Percentiles rank a stretch among this genome's conserved stretches.
phyloP scores from a whole-genome alignment of 1,139 yeast genomes.

The Yamadazyma triangularis region DNA sequence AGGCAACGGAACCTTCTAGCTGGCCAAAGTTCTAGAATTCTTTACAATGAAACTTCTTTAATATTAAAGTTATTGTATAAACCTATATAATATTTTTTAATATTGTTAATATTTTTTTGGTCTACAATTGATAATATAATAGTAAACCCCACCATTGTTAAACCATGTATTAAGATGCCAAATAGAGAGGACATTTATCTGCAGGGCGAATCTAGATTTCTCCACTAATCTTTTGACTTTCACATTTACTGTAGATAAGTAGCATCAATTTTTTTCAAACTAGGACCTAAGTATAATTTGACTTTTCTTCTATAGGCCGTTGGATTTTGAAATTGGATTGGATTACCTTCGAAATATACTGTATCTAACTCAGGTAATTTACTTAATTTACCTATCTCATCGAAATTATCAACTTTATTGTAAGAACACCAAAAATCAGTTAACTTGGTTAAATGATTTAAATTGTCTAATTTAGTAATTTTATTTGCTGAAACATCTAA shows the following conservation, averaged over 20 bases:
- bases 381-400: conserved; percentile 61
- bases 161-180: too few relatives aligned
- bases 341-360: conserved; percentile 94
- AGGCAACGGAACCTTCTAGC: too few relatives aligned
- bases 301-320: conserved; percentile 85
- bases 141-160: too few relatives aligned
- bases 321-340: conserved; percentile 67
- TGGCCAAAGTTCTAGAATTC: too few relatives aligned
- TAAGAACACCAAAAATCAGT: conserved; percentile 95
- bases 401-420: conserved; percentile 64
- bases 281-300: conserved; percentile 64
- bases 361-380: conserved; percentile 68
- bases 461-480: conserved; percentile 55
- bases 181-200: too few relatives aligned
- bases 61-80: too few relatives aligned
- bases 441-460: conserved; percentile 60
- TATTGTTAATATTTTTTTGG: too few relatives aligned
- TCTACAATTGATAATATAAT: too few relatives aligned
- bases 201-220: too few relatives aligned
- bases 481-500: conserved; percentile 80
- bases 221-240: too few relatives aligned
- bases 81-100: too few relatives aligned
- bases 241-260: conserved; percentile 46
- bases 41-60: too few relatives aligned
- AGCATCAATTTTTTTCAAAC: conserved; percentile 88